Evolutionary conservation across 2,329 filamentous ascomycete species (phyloP).

Genomic region (Lecanicillium sp.): DNA sequence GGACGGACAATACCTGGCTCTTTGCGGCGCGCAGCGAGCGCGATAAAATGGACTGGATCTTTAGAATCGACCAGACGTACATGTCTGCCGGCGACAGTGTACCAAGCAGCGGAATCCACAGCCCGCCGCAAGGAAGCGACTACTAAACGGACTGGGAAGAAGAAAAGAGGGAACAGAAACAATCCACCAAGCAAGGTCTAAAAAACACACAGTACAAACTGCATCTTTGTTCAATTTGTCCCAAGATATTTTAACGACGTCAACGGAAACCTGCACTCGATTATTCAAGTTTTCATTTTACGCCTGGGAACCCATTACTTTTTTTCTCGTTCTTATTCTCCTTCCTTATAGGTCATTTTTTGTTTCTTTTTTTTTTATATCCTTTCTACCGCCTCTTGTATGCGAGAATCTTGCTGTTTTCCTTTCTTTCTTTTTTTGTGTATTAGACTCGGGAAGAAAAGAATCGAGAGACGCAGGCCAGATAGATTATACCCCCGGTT

Average conservation of each 20-base stretch:
- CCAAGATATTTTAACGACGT: slow-evolving; percentile 5
- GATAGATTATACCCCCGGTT: no score
- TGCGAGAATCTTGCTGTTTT: neutral
- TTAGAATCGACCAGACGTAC: slow-evolving; percentile 81
- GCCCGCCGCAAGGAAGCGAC: slow-evolving; percentile 24
- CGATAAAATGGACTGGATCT: slow-evolving; percentile 96
- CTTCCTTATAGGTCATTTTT: neutral
- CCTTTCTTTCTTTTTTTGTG: neutral
- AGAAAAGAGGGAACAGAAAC: neutral
- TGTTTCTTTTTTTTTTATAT: neutral
- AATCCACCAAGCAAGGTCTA: slow-evolving; percentile 1
- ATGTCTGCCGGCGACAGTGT: slow-evolving; percentile 38
- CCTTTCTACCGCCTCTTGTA: neutral
- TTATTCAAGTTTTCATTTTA: no score
- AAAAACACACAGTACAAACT: no score
- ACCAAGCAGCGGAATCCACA: slow-evolving; percentile 27
- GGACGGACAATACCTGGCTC: slow-evolving; percentile 88
- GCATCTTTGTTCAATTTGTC: no score
- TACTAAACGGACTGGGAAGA: slow-evolving; percentile 17
- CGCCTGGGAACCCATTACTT: no score
- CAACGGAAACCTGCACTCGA: slow-evolving; percentile 1
- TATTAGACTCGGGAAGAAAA: no score
- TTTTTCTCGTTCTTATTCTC: no score
- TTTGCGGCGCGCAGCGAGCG: slow-evolving; percentile 84
- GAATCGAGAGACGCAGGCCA: no score